Conservation (phyloP, 495 filamentous ascomycete species). For the Podospora bellae-mahoneyi region DNA sequence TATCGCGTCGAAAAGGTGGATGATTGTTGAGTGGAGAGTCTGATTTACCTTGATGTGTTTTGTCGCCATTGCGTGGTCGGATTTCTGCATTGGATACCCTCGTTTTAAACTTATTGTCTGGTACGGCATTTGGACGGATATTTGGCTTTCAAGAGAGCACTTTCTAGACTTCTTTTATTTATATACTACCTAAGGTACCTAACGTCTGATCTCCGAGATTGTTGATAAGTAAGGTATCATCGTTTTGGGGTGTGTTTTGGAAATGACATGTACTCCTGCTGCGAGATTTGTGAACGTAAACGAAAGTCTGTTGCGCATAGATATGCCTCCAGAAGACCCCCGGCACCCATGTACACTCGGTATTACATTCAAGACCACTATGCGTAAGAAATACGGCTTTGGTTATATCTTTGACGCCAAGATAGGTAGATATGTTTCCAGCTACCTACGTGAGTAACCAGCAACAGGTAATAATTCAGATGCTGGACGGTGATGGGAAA, state of each 20-base stretch:
- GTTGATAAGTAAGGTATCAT: too few species aligned
- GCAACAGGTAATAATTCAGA: too few species aligned
- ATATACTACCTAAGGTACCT: background rate
- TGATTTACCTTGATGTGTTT: slow-evolving; percentile 1
- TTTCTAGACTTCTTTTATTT: background rate
- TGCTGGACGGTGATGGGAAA: too few species aligned
- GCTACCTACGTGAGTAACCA: too few species aligned
- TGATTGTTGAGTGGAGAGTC: slow-evolving; percentile 6
- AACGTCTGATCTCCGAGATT: too few species aligned
- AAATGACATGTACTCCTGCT: background rate
- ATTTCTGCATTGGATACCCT: slow-evolving; percentile 8
- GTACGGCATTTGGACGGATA: background rate
- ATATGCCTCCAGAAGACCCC: background rate
- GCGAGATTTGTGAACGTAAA: too few species aligned
- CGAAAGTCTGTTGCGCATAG: too few species aligned
- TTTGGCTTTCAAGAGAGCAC: background rate
- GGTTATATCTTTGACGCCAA: too few species aligned
- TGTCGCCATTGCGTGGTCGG: background rate
- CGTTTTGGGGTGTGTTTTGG: background rate
- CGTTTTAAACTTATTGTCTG: background rate
- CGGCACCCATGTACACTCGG: too few species aligned
- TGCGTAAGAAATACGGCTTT: background rate
- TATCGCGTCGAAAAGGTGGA: slow-evolving; percentile 25
- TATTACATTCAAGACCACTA: too few species aligned
- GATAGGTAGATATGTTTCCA: too few species aligned